Percentiles rank a stretch among this genome's conserved stretches.
Evolutionary conservation across 331 rosid species (phyloP).

Genomic region (Cydonia oblonga): DNA sequence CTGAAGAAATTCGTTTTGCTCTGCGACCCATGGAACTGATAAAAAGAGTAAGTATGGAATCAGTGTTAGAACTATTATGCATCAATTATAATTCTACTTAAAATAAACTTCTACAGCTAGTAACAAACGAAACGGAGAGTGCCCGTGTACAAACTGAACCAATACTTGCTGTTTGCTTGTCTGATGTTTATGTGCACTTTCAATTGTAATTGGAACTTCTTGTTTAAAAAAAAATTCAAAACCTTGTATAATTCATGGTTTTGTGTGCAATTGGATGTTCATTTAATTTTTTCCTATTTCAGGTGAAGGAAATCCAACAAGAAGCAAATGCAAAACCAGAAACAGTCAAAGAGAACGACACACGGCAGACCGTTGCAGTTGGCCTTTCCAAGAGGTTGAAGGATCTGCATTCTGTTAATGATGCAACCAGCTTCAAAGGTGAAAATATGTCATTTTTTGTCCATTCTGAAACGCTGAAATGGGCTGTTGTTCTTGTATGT

Average conservation of each 20-base stretch:
- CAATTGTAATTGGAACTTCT: not conserved
- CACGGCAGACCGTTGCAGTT: constrained; percentile 73
- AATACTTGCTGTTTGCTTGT: not conserved
- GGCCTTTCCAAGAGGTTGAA: constrained; percentile 86
- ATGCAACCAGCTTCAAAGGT: constrained; percentile 89
- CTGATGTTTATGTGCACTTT: not conserved
- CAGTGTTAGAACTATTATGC: constrained; percentile 1
- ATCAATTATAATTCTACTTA: not conserved
- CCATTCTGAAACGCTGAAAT: not conserved
- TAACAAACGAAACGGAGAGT: not conserved
- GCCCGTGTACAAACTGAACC: not conserved
- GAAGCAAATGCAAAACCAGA: constrained; percentile 58
- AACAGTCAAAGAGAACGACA: constrained; percentile 44
- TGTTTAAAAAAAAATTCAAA: not conserved
- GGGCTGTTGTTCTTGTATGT: not conserved
- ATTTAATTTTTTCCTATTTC: constrained; percentile 10
- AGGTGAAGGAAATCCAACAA: constrained; percentile 89
- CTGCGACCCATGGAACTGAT: constrained; percentile 84
- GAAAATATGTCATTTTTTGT: not conserved
- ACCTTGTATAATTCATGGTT: not conserved
- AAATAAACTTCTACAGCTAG: not conserved
- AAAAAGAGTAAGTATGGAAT: constrained; percentile 58
- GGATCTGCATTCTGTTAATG: constrained; percentile 70
- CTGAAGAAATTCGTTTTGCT: constrained; percentile 79
- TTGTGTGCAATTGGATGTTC: not conserved